Percentiles rank a stretch among this genome's conserved stretches.
phyloP scores from a whole-genome alignment of 805 yeast species.

The Ogataea saltuana region DNA sequence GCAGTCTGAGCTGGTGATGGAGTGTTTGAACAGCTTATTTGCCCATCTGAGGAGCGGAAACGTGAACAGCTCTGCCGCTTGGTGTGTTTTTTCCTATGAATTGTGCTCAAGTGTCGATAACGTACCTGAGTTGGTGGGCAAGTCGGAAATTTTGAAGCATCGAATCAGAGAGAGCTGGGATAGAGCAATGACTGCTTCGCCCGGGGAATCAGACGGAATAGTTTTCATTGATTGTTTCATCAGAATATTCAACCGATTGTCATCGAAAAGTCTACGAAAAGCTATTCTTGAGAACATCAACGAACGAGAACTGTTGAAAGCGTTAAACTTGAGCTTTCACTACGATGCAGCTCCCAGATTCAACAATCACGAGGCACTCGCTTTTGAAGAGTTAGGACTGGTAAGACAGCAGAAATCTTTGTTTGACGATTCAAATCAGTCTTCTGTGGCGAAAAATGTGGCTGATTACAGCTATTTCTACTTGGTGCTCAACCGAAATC shows the following conservation, averaged over 20 bases:
- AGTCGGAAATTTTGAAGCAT: neutral
- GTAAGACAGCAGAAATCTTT: conserved; percentile 12
- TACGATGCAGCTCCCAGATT: neutral
- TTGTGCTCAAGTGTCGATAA: neutral
- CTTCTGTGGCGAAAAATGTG: neutral
- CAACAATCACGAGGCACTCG: neutral
- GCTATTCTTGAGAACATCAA: neutral
- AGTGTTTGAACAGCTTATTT: neutral
- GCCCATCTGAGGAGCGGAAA: neutral
- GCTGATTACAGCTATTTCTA: neutral
- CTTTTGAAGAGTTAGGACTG: conserved; percentile 15
- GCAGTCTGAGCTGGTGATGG: neutral
- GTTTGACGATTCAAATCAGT: neutral
- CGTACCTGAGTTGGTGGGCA: neutral
- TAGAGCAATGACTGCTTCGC: neutral
- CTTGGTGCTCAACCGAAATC: neutral
- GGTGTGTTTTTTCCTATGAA: neutral
- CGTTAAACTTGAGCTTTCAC: no score
- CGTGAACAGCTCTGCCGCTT: neutral
- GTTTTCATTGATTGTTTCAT: neutral
- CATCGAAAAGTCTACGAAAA: neutral
- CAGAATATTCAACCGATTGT: neutral
- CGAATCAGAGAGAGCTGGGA: neutral
- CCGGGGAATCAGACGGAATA: neutral
- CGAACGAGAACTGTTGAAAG: neutral